phyloP scores from a whole-genome alignment of 2,329 filamentous ascomycete genomes.

The Ceratocystis colombiana region DNA sequence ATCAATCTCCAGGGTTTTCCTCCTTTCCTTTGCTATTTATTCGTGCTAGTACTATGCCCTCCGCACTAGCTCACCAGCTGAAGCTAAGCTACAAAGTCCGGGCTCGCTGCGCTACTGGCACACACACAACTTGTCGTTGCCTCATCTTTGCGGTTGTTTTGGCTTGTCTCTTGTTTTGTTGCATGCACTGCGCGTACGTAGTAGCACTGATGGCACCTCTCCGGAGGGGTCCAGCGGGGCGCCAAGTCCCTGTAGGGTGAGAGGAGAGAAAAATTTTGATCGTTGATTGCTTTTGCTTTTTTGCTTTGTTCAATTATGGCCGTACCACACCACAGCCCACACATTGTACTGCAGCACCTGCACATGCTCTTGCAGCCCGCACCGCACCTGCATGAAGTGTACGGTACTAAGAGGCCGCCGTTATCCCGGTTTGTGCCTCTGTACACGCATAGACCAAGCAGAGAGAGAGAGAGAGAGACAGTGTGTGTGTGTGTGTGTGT shows the following conservation, averaged over 20 bases:
- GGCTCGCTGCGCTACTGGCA: too few species aligned
- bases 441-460: neutral
- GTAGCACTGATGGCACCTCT: neutral
- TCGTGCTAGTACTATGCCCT: too few species aligned
- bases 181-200: neutral
- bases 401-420: neutral
- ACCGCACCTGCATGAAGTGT: neutral
- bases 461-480: neutral
- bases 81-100: too few species aligned
- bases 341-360: neutral
- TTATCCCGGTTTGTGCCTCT: neutral
- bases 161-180: neutral
- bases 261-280: neutral
- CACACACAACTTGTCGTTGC: too few species aligned
- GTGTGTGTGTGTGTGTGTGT: too few species aligned
- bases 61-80: too few species aligned
- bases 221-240: neutral
- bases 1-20: neutral
- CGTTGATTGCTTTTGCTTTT: neutral
- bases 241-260: neutral
- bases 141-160: too few species aligned
- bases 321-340: neutral
- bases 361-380: neutral
- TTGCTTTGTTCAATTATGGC: neutral
- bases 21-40: neutral